phyloP scores from a whole-genome alignment of 179 eudicot species.

The Beta corolliflora region DNA sequence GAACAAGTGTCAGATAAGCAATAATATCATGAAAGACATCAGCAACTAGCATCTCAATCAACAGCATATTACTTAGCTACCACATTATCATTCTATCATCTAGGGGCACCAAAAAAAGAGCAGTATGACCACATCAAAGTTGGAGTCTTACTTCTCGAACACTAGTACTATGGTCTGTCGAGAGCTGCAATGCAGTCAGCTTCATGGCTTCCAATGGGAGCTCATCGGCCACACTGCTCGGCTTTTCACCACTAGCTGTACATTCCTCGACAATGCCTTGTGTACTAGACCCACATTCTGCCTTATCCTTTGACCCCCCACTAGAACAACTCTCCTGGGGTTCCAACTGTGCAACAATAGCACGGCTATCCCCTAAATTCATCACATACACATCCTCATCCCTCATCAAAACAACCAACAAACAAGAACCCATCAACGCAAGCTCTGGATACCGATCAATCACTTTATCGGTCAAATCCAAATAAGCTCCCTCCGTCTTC shows the following conservation, averaged over 20 bases:
- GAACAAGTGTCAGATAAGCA: neutral
- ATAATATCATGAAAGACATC: neutral
- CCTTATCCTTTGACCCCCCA: conserved; percentile 35
- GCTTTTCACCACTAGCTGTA: conserved; percentile 36
- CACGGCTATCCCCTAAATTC: conserved; percentile 98
- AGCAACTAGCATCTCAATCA: conserved; percentile 12
- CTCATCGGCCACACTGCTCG: conserved; percentile 36
- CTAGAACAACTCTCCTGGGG: conserved; percentile 41
- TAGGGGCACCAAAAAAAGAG: neutral
- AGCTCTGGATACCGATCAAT: conserved; percentile 93
- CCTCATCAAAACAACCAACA: conserved; percentile 86
- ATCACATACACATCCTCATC: conserved; percentile 98
- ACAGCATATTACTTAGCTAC: conserved; percentile 3
- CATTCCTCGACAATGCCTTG: conserved; percentile 81
- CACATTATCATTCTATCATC: neutral
- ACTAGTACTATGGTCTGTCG: conserved; percentile 95
- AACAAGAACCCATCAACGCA: conserved; percentile 97
- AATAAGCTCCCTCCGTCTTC: conserved; percentile 69
- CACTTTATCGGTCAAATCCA: conserved; percentile 92
- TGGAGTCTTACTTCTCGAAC: conserved; percentile 72
- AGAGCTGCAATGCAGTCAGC: conserved; percentile 84
- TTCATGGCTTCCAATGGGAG: conserved; percentile 40
- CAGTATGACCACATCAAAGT: neutral
- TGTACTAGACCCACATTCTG: conserved; percentile 36
- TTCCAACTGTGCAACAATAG: conserved; percentile 83